phyloP scores from a whole-genome alignment of 192 early-diverging fungal genomes.

The Backusella sp. region DNA sequence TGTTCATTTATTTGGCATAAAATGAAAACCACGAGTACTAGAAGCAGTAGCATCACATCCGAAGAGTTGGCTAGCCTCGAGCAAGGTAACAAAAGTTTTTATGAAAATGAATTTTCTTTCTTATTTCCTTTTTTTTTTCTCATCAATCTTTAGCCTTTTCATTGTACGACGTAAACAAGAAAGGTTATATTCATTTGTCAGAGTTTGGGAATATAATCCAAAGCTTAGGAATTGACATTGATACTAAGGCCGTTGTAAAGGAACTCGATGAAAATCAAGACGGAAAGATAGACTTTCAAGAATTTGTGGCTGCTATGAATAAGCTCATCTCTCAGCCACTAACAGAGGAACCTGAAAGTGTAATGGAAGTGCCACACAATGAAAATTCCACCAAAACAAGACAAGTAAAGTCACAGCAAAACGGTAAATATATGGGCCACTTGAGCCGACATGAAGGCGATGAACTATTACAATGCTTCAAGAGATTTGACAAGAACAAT shows the following conservation, averaged over 20 bases:
- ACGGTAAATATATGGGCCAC: not conserved
- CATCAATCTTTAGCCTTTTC: not conserved
- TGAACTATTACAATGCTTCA: constrained; percentile 27
- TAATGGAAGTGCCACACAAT: not conserved
- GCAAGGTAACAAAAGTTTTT: not conserved
- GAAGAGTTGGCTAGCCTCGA: constrained; percentile 10
- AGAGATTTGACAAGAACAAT: constrained; percentile 32
- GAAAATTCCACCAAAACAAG: not conserved
- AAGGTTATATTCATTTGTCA: constrained; percentile 7
- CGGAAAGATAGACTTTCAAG: constrained; percentile 17
- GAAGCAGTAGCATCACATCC: not conserved
- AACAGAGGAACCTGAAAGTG: not conserved
- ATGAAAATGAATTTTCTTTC: not conserved
- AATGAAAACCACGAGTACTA: not conserved
- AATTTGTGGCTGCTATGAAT: constrained; percentile 18
- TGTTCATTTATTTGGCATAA: not conserved
- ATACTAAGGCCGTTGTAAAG: not conserved
- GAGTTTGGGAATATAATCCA: constrained; percentile 9
- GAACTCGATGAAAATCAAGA: constrained; percentile 14
- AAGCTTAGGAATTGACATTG: not conserved
- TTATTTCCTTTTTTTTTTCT: not conserved
- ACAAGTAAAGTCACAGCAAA: not conserved
- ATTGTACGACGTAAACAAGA: constrained; percentile 9
- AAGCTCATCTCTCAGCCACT: not conserved
- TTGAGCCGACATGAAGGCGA: constrained; percentile 12